Percentiles rank a stretch among this genome's conserved stretches.
Evolutionary conservation across 345 rosid genomes (phyloP).

Genomic region (Camelina neglecta): DNA sequence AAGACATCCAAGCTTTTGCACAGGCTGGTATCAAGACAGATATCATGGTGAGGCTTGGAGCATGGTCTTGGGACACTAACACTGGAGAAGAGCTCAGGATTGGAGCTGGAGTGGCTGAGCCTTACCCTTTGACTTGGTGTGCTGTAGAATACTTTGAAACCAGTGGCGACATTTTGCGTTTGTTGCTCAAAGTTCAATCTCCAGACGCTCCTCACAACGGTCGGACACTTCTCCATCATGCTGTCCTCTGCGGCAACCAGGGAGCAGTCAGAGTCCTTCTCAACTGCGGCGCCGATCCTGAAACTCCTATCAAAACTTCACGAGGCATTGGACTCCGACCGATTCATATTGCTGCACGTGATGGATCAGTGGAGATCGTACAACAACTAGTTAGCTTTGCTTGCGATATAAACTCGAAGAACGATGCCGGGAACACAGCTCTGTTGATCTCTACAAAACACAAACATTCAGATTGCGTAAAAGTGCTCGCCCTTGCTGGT

Average conservation of each 20-base stretch:
- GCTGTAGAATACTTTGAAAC: conserved; percentile 92
- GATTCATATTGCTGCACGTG: conserved; percentile 81
- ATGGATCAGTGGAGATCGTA: conserved; percentile 58
- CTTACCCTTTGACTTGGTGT: conserved; percentile 86
- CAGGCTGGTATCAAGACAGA: conserved; percentile 74
- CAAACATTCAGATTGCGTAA: conserved; percentile 64
- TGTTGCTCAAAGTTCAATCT: conserved; percentile 63
- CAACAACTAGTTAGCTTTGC: conserved; percentile 65
- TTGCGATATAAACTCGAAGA: conserved; percentile 74
- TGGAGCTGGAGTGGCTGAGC: conserved; percentile 98
- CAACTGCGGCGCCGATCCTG: conserved; percentile 63
- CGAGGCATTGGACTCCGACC: conserved; percentile 64
- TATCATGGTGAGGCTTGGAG: conserved; percentile 75
- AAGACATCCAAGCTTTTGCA: conserved; percentile 35
- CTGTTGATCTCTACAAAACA: conserved; percentile 68
- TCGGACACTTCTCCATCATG: conserved; percentile 93
- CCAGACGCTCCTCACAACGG: conserved; percentile 62
- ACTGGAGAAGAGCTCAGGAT: conserved; percentile 93
- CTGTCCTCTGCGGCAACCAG: conserved; percentile 77
- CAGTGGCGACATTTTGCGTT: conserved; percentile 69
- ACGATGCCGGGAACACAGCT: conserved; percentile 78
- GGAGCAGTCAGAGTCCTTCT: conserved; percentile 76
- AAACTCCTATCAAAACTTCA: conserved; percentile 58
- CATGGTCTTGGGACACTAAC: conserved; percentile 92
- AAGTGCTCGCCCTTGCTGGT: conserved; percentile 69